Evolutionary conservation across 306 rosid genomes (phyloP), one percentile per base, ranked within the genome.

Genomic region (Vigna mungo): DNA sequence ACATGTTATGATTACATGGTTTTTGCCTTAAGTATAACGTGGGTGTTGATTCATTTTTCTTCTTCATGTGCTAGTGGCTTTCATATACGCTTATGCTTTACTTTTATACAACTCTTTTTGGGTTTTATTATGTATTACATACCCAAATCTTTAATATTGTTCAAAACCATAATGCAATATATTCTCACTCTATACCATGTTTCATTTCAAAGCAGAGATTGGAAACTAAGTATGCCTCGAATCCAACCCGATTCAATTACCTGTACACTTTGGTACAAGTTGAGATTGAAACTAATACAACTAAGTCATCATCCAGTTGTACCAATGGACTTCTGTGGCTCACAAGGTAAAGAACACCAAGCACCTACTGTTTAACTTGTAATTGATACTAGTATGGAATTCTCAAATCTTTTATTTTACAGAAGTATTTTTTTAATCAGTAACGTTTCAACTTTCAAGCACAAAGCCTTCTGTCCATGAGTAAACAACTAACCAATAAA

Each of bases 261-360:
- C 74, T 96, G 85, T 96, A 89, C 81, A 86, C 86, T 86, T 70
- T 96, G 94, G 99, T 96, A 25, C 91, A 82, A 59, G 67, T 34
- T 37, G 99, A 96, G 88, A 80, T 96, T 85, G 98, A 87, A 81
- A 80, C 87, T 80, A 88, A 88, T 78, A 88, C 97, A 16, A 84
- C 96, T 16, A 96, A 92, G 83, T 86, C 86, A 71, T 88, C 98
- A 73, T 96, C 99, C 78, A 96, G 99, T 81, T 91, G 98, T 85
- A 77, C 99, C 78, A 96, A 96, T 81, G 99, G 99, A 59, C 98
- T 96, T 85, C 98, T 96, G 77, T 96, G 99, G 99, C 84, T 96
- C 86, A 96, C 99, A 63, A 96, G 99, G 99, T 92, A 85, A 81
- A 46, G 53, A 61, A 52, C 36, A 58, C 30, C 49, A 64, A 37